Percentiles rank a stretch among this genome's conserved stretches.
Evolutionary conservation across 2,329 filamentous ascomycete species (phyloP).

Genomic region (Epichloe amarillans): DNA sequence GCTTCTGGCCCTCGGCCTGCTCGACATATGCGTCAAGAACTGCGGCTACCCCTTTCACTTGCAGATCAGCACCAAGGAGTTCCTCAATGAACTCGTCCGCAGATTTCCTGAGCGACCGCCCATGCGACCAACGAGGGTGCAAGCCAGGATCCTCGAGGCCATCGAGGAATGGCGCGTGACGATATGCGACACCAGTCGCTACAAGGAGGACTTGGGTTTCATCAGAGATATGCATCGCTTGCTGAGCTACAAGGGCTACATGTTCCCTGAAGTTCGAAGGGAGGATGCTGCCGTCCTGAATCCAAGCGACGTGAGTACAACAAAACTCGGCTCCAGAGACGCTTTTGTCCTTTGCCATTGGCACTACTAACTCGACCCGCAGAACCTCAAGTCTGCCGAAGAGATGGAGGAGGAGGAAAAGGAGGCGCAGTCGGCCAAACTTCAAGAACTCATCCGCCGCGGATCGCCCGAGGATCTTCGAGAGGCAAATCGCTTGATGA

Average conservation of each 20-base stretch:
- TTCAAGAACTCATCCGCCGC: slow-evolving; percentile 88
- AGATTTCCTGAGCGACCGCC: slow-evolving; percentile 91
- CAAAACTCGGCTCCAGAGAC: neutral
- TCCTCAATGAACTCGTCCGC: slow-evolving; percentile 93
- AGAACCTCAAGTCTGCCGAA: slow-evolving; percentile 92
- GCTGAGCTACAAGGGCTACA: slow-evolving; percentile 91
- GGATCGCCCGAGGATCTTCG: slow-evolving; percentile 87
- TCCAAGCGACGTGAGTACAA: slow-evolving; percentile 74
- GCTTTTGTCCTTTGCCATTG: slow-evolving; percentile 14
- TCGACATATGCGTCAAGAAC: slow-evolving; percentile 99
- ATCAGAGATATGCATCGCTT: slow-evolving; percentile 96
- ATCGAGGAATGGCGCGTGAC: slow-evolving; percentile 98
- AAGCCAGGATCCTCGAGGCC: slow-evolving; percentile 83
- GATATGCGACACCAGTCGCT: slow-evolving; percentile 94
- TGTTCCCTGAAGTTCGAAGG: slow-evolving; percentile 79
- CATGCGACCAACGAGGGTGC: slow-evolving; percentile 71
- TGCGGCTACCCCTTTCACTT: slow-evolving; percentile 98
- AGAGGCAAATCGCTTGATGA: slow-evolving; percentile 96
- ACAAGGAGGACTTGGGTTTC: slow-evolving; percentile 93
- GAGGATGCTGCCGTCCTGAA: slow-evolving; percentile 96
- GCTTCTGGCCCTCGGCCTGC: slow-evolving; percentile 74
- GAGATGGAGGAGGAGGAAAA: slow-evolving; percentile 98
- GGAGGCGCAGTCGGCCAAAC: slow-evolving; percentile 91
- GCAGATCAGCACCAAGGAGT: slow-evolving; percentile 97
- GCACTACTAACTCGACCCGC: slow-evolving; percentile 4